These are phyloP conservation scores for Eucalyptus regnans DNA, from an alignment of 345 rosid species.

Conservation along the genomic window DNA sequence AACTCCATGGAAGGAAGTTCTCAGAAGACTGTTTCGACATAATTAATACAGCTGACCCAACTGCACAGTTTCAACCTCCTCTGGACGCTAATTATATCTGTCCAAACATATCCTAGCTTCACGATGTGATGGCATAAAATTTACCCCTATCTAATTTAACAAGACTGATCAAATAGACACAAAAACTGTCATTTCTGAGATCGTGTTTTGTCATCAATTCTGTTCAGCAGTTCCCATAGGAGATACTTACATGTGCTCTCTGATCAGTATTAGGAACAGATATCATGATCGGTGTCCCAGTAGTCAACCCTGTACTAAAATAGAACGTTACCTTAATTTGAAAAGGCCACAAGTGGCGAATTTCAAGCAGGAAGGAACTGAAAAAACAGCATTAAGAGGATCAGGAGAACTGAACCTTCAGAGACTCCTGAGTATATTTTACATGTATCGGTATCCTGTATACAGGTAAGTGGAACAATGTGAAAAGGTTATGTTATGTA, in stretches of 20 bases:
- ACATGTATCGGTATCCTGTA: slow-evolving; percentile 94
- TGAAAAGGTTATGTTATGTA: neutral
- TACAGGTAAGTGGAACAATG: neutral
- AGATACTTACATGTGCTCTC: slow-evolving; percentile 75
- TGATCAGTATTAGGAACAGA: slow-evolving; percentile 92
- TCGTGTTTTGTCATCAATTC: neutral
- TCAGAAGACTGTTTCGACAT: neutral
- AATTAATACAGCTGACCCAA: neutral
- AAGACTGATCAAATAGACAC: neutral
- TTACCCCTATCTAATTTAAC: neutral
- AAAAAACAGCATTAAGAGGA: neutral
- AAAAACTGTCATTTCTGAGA: neutral
- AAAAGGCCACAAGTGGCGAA: neutral
- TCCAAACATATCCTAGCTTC: neutral
- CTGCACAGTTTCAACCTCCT: neutral
- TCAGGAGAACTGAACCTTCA: slow-evolving; percentile 38
- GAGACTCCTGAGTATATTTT: slow-evolving; percentile 62
- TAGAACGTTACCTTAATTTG: neutral
- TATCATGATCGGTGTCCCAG: slow-evolving; percentile 86
- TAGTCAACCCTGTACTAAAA: slow-evolving; percentile 53
- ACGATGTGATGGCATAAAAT: neutral
- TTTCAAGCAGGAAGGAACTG: neutral
- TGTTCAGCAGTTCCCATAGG: neutral
- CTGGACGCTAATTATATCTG: neutral
- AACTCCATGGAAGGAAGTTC: neutral